Evolutionary conservation across 139 green algal species (phyloP).

Genomic region (Desmodesmus armatus): DNA sequence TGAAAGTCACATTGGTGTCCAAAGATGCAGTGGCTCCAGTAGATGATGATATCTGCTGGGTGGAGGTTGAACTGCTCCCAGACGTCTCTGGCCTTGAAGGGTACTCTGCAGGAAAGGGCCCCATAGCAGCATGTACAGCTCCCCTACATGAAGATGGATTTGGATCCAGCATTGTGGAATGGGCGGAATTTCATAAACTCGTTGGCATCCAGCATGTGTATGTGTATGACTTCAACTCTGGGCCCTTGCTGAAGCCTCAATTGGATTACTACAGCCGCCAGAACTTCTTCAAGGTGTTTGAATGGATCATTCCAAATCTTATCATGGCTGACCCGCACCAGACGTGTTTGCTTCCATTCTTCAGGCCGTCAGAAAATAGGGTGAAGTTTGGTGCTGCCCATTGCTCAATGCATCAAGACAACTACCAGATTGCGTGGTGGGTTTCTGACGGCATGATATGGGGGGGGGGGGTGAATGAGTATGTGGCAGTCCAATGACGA

Average conservation of each 20-base stretch:
- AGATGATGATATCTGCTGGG: too few relatives aligned
- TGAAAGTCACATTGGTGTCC: too few relatives aligned
- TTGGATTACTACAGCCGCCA: background rate
- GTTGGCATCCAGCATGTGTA: background rate
- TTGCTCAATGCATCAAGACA: slow-evolving; percentile 22
- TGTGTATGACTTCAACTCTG: slow-evolving; percentile 27
- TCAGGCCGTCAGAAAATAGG: background rate
- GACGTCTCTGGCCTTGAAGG: too few relatives aligned
- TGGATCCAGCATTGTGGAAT: background rate
- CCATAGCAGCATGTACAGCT: slow-evolving; percentile 1
- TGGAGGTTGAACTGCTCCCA: too few relatives aligned
- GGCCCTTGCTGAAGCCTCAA: slow-evolving; percentile 20
- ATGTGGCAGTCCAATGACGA: too few relatives aligned
- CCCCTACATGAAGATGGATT: slow-evolving; percentile 15
- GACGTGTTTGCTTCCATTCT: slow-evolving; percentile 11
- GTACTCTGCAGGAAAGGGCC: background rate
- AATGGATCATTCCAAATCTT: slow-evolving; percentile 21
- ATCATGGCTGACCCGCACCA: background rate
- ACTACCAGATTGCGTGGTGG: background rate
- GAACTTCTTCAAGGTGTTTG: background rate
- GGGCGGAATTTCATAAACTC: background rate
- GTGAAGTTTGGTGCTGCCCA: background rate
- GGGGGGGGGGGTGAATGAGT: too few relatives aligned
- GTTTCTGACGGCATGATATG: too few relatives aligned
- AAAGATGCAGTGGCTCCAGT: too few relatives aligned